Evolutionary conservation across 2,329 filamentous ascomycete genomes (phyloP).

Genomic region (Sporothrix brasiliensis): DNA sequence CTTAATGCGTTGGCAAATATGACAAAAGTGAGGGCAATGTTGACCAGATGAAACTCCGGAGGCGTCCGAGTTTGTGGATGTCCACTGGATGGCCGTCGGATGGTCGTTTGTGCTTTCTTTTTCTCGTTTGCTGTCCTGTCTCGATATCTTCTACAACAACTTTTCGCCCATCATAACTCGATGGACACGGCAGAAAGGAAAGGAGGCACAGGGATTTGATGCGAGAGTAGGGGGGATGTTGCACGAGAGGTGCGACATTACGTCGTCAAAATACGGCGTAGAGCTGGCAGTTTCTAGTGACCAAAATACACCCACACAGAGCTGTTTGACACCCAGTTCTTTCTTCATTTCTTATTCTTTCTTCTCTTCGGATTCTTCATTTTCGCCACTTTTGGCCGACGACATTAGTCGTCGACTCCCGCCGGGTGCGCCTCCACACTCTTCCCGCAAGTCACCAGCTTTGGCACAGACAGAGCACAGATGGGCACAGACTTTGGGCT

Average conservation of each 20-base stretch:
- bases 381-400: neutral
- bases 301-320: neutral
- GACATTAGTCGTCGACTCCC: neutral
- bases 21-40: neutral
- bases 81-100: neutral
- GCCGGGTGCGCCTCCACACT: neutral
- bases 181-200: neutral
- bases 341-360: neutral
- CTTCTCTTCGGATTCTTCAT: neutral
- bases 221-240: constrained; percentile 19
- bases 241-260: constrained; percentile 3
- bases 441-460: neutral
- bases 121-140: neutral
- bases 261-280: neutral
- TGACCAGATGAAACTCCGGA: neutral
- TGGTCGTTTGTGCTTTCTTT: neutral
- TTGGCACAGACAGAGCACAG: constrained; percentile 13
- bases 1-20: neutral
- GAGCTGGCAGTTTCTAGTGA: neutral
- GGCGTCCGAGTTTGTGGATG: neutral
- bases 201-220: neutral
- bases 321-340: neutral
- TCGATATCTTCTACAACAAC: neutral
- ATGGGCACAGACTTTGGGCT: constrained; percentile 21
- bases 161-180: neutral